These are phyloP conservation scores for Nemania bipapillata DNA, from an alignment of 2,329 filamentous ascomycete species.

Conservation along the genomic window DNA sequence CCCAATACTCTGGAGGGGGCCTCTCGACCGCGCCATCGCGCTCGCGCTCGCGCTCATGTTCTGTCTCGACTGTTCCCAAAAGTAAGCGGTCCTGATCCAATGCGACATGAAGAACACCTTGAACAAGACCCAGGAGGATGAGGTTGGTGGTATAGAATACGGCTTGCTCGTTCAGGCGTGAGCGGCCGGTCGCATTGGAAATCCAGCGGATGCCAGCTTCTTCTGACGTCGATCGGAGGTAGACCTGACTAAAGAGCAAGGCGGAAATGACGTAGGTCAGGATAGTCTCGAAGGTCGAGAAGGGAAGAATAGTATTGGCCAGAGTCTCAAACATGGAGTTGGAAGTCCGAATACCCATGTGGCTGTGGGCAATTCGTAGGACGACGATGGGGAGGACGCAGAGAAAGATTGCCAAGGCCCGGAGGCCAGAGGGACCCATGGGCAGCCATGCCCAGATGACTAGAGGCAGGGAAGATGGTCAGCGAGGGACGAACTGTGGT, in stretches of 20 bases:
- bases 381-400: constrained; percentile 82
- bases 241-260: constrained; percentile 81
- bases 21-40: constrained; percentile 36
- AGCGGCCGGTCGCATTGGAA: constrained; percentile 73
- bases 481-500: constrained; percentile 3
- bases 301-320: constrained; percentile 64
- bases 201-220: constrained; percentile 76
- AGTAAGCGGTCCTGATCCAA: constrained; percentile 77
- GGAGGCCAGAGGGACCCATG: constrained; percentile 77
- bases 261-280: constrained; percentile 82
- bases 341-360: constrained; percentile 77
- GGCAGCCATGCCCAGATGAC: constrained; percentile 90
- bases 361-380: constrained; percentile 85
- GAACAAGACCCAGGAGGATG: constrained; percentile 72
- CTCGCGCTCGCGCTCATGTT: constrained; percentile 38
- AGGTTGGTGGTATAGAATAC: constrained; percentile 82
- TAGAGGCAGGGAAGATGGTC: constrained; percentile 52
- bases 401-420: constrained; percentile 78
- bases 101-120: constrained; percentile 76
- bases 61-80: constrained; percentile 55
- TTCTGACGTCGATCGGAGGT: constrained; percentile 75
- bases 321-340: constrained; percentile 74
- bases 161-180: constrained; percentile 84
- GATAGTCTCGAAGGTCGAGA: constrained; percentile 74
- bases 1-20: constrained; percentile 34